Base-by-base conservation (phyloP, 805 yeast genomes). In the Lachancea thermotolerans region DNA sequence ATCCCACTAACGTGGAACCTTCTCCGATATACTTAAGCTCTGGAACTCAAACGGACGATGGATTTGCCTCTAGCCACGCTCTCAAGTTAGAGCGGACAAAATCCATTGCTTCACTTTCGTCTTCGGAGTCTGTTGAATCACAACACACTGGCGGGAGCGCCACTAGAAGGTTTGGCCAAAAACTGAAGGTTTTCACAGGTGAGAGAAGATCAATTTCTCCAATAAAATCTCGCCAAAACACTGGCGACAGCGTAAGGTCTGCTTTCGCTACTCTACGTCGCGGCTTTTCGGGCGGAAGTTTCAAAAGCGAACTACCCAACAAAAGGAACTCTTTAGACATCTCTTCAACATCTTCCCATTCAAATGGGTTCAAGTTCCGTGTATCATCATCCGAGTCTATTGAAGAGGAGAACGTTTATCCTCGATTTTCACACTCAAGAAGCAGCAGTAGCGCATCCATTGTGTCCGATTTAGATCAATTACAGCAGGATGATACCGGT, bases 181-280 rank as follows among this genome's bases (percentile, higher is more conserved):
- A 52, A 37, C 37, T 57, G 16, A 58, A 40, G 29, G 49, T 49
- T 3, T 39, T 54, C 10, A 56, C 63, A 1, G 55, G 57, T 1
- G 63, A 57, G 32, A 41, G 42, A 27, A 21, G 49, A 1, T 42
- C 42, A 12, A 37, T 45, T 1, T 58, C 61, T 3, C 58, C 62
- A 4, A 48, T 55, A 8, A 49, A 50, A 40, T 52, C 58, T 2
- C 47, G 58, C 15, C 59, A 58, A 29, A 54, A 57, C 39, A 58
- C 63, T 2, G 63, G 62, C 3, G 59, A 46, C 10, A 53, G 59
- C 27, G 51, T 53, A 10, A 43, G 51, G 25, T 52, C 60, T 6
- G 51, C 59, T 2, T 50, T 55, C 28, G 48, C 46, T 12, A 44
- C 51, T 2, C 37, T 58, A 27, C 46, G 50, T 10, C 43, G 41